Evolutionary conservation across 345 rosid genomes (phyloP).

Genomic region (Gossypium ekmanianum): DNA sequence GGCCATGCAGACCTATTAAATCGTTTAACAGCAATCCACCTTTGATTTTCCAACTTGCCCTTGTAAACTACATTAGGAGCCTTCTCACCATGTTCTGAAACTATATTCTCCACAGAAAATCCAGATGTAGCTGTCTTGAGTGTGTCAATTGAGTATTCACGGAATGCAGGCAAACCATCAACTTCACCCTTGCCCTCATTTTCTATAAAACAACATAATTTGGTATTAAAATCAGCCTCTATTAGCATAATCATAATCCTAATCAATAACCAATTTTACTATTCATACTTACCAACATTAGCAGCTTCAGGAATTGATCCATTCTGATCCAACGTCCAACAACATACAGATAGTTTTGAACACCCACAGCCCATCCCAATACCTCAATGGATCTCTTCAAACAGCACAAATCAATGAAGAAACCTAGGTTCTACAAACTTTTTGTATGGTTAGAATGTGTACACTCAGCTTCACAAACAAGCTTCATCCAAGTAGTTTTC

Average conservation of each 20-base stretch:
- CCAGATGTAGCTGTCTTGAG: slow-evolving; percentile 83
- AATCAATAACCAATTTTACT: not conserved
- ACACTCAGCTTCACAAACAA: slow-evolving; percentile 9
- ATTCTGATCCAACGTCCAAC: slow-evolving; percentile 60
- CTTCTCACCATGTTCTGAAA: slow-evolving; percentile 92
- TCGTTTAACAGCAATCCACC: slow-evolving; percentile 78
- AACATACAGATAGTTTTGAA: slow-evolving; percentile 58
- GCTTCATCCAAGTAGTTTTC: not conserved
- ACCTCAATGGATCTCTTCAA: not conserved
- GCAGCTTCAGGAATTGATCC: slow-evolving; percentile 58
- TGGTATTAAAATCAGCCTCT: slow-evolving; percentile 1
- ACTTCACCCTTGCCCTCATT: slow-evolving; percentile 43
- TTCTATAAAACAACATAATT: slow-evolving; percentile 34
- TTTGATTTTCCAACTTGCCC: slow-evolving; percentile 80
- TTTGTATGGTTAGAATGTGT: not conserved
- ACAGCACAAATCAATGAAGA: not conserved
- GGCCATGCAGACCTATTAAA: slow-evolving; percentile 93
- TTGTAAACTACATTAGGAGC: slow-evolving; percentile 95
- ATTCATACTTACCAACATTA: slow-evolving; percentile 39
- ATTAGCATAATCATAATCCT: not conserved
- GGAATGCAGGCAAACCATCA: slow-evolving; percentile 53
- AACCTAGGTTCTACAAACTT: not conserved
- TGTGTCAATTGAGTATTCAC: slow-evolving; percentile 68
- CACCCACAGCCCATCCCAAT: slow-evolving; percentile 45
- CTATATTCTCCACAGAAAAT: slow-evolving; percentile 81